Base-by-base conservation (phyloP, 768 basidiomycete species). In the Trametes cinnabarina region DNA sequence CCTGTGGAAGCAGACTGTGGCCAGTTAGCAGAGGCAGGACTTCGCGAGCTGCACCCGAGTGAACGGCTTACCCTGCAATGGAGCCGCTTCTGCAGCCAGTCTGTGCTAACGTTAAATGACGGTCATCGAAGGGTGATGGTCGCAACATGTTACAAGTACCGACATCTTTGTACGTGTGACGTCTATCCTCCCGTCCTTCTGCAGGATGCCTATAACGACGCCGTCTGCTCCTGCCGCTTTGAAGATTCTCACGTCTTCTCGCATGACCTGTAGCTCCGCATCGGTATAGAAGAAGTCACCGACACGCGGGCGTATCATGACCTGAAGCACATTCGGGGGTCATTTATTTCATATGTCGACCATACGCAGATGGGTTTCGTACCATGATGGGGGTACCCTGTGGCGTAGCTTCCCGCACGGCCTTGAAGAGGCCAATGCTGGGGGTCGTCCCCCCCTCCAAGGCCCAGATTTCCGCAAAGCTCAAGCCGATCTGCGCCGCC, bases 391-490 rank as follows among this genome's bases (percentile, higher is more conserved):
- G 83, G 8, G 82, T 65, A 40, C 77, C 72, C 26, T 55, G 46
- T 4, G 79, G 76, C 15, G 80, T 73, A 3, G 72, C 76, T 28
- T 73, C 74, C 57, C 79, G 77, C 41, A 93, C 80, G 3, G 78
- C 71, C 63, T 73, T 84, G 35, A 91, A 73, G 32, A 93, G 77
- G 0, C 92, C 92, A n/a, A 88, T 61, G 58, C 83, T 88, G 4
- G 92, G 92, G 0, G 92, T 94, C 17, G 84, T 88, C 9, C 92
- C 92, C n/a, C 20, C 92, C 92, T 22, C 91, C 92, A 25, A 82
- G 63, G 3, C 78, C 82, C 19, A 92, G 74, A 68, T 86, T 88
- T 6, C 76, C 80, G 65, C 90, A 92, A 12, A 92, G 69, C 66
- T 92, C 89, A n/a, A 93, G 78, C 60, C 89, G 80, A 69, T 90